These are phyloP conservation scores for Volvariella volvacea DNA, from an alignment of 1,284 basidiomycete species.

Conservation along the genomic window DNA sequence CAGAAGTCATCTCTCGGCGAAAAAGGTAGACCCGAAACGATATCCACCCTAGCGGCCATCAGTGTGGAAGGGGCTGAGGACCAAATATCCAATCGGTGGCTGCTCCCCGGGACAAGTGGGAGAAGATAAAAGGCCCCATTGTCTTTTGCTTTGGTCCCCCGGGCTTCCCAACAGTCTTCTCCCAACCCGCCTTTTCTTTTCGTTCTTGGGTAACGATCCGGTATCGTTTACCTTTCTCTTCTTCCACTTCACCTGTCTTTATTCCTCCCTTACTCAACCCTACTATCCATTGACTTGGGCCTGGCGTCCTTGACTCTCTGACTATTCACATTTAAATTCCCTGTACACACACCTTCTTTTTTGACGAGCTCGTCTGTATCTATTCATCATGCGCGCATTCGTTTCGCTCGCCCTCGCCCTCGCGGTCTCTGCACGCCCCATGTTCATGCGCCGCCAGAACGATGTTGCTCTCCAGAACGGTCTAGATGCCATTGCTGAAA, in stretches of 20 bases:
- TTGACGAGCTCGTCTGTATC: background rate
- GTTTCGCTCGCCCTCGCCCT: constrained; percentile 23
- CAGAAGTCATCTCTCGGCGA: too few relatives aligned
- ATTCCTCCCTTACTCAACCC: background rate
- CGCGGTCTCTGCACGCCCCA: constrained; percentile 30
- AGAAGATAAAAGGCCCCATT: too few relatives aligned
- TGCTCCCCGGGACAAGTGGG: too few relatives aligned
- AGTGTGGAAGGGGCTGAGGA: too few relatives aligned
- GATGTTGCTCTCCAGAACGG: constrained; percentile 41
- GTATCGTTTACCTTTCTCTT: background rate
- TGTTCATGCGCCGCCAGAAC: constrained; percentile 26
- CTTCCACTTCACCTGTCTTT: background rate
- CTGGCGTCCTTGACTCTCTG: background rate
- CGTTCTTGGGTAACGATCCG: constrained; percentile 13
- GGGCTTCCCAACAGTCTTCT: background rate
- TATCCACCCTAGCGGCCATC: too few relatives aligned
- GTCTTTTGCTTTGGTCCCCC: background rate
- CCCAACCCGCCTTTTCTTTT: background rate
- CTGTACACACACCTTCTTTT: background rate
- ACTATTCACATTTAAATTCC: background rate
- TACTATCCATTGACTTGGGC: background rate
- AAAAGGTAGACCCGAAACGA: too few relatives aligned
- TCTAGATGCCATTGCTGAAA: constrained; percentile 44
- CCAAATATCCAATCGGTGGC: too few relatives aligned
- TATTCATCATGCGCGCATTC: background rate